Percentiles rank a stretch among this genome's conserved stretches.
Evolutionary conservation across 805 yeast species (phyloP).

Genomic region (Barnettozyma botsteinii): DNA sequence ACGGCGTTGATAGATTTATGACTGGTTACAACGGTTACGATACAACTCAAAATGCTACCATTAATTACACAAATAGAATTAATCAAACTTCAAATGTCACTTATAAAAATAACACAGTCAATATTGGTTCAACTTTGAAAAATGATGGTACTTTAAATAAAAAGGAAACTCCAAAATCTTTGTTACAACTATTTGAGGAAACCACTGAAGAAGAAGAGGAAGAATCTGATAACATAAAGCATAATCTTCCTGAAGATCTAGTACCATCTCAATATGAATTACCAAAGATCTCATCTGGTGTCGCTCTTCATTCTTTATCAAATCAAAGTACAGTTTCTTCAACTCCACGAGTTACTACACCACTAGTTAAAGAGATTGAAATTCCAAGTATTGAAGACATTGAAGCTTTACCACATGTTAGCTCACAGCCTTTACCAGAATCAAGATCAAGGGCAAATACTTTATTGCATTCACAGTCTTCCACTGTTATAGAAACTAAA

Average conservation of each 20-base stretch:
- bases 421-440: slow-evolving; percentile 7
- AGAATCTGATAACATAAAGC: too few relatives aligned
- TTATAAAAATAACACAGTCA: slow-evolving; percentile 27
- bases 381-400: slow-evolving; percentile 61
- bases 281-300: slow-evolving; percentile 19
- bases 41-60: slow-evolving; percentile 14
- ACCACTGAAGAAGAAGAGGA: slow-evolving; percentile 29
- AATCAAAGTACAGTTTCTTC: slow-evolving; percentile 7
- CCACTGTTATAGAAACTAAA: slow-evolving; percentile 18
- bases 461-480: slow-evolving; percentile 19
- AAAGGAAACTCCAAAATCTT: slow-evolving; percentile 64
- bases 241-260: not conserved
- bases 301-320: slow-evolving; percentile 16
- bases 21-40: slow-evolving; percentile 20
- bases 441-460: slow-evolving; percentile 29
- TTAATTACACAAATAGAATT: slow-evolving; percentile 7
- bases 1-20: slow-evolving; percentile 26
- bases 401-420: slow-evolving; percentile 24
- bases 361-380: slow-evolving; percentile 57
- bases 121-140: slow-evolving; percentile 22
- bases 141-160: slow-evolving; percentile 26
- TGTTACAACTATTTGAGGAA: slow-evolving; percentile 64
- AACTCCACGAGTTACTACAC: slow-evolving; percentile 40
- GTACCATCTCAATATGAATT: slow-evolving; percentile 13
- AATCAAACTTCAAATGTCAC: slow-evolving; percentile 18